Evolutionary conservation across 1,284 basidiomycete species (phyloP), one percentile per base, ranked within the genome.

Genomic region (Gymnopus androsaceus): DNA sequence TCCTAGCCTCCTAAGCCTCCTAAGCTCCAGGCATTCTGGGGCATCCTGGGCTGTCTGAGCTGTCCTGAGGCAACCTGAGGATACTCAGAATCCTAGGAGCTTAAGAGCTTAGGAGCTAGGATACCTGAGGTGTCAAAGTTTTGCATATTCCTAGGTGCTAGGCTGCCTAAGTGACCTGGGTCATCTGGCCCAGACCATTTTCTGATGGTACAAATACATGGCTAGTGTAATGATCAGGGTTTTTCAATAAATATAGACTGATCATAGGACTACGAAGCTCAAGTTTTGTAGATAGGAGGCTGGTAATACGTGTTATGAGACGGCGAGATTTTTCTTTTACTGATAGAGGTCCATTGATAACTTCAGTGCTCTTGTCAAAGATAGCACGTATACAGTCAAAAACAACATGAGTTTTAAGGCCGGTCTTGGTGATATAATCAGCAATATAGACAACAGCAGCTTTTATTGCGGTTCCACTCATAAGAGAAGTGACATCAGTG

Each of bases 371-470:
- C 17, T 60, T 64, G 0, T 63, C 50, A 57, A 72, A 68, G 3
- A 72, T 62, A 17, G 52, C 54, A 27, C 52, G 41, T 8, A 75
- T 64, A 19, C 59, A n/a, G n/a, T 45, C 52, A 8, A 74, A 58
- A 1, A 75, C 73, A 0, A 57, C 57, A 59, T 71, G 64, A 4
- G 72, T 75, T 50, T 74, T 74, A 12, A 76, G 51, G 1, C 54
- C 30, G 3, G 60, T 44, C 54, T 77, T 77, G 0, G 72, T 75
- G 21, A 77, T 66, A 63, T 76, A 77, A 54, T 77, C 71, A 4
- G 72, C 66, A 2, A 76, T 63, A 67, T 75, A 77, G 4, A 62
- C 59, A 5, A 76, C 56, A 6, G 73, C 66, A 30, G 70, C 66
- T 53, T 72, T 74, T 6, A 75, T 64, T 4, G 69, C 66, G 17